Conservation (phyloP, 78 protist species). For the Planoprotostelium fungivorum region DNA sequence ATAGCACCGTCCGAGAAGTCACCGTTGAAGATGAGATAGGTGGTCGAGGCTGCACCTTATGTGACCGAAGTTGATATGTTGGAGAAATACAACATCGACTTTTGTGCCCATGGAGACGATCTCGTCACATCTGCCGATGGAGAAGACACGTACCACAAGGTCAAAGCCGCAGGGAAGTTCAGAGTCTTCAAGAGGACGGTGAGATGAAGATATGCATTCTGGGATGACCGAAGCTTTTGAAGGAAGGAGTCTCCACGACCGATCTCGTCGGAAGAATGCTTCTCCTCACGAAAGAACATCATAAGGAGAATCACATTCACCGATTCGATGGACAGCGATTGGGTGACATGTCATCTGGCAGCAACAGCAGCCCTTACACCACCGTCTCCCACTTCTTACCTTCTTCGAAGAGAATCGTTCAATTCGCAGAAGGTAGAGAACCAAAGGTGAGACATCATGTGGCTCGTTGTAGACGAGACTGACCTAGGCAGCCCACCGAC, state of each 20-base stretch:
- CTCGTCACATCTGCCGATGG: slow-evolving; percentile 68
- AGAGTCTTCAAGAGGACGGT: slow-evolving; percentile 6
- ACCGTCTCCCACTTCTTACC: slow-evolving; percentile 67
- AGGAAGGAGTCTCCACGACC: slow-evolving; percentile 86
- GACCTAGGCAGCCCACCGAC: slow-evolving; percentile 46
- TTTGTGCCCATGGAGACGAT: slow-evolving; percentile 83
- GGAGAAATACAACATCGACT: slow-evolving; percentile 51
- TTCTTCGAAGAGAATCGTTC: slow-evolving; percentile 62
- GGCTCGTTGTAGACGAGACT: not conserved
- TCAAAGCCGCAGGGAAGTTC: slow-evolving; percentile 76
- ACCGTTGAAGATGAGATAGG: slow-evolving; percentile 1
- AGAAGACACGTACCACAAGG: slow-evolving; percentile 78
- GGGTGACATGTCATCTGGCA: not conserved
- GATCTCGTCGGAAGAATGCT: slow-evolving; percentile 93
- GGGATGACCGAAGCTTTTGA: too few relatives aligned
- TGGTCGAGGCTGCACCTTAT: slow-evolving; percentile 86
- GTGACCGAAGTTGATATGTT: slow-evolving; percentile 44
- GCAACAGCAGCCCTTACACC: slow-evolving; percentile 45
- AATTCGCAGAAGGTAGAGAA: slow-evolving; percentile 59
- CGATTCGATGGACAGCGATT: not conserved
- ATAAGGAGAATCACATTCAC: not conserved
- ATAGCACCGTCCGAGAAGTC: not conserved
- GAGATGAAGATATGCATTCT: too few relatives aligned
- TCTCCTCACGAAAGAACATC: slow-evolving; percentile 77
- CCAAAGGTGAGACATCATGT: slow-evolving; percentile 27